A percentile compares a stretch with the other conserved stretches of the same genome.
These are phyloP conservation scores for Pascua guehoae DNA, from an alignment of 1,284 basidiomycete genomes.

Conservation along the genomic window DNA sequence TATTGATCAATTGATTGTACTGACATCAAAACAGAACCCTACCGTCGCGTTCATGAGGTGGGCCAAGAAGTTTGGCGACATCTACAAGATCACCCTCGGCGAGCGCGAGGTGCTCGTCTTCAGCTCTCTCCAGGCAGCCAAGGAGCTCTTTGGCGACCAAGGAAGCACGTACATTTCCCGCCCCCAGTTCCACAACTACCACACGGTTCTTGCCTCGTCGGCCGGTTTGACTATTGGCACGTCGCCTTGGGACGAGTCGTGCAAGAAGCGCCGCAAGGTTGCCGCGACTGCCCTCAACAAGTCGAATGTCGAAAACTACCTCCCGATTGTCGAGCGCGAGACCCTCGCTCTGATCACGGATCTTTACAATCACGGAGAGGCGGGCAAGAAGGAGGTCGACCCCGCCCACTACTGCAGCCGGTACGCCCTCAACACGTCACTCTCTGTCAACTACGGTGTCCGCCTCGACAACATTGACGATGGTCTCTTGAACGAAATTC, in stretches of 20 bases:
- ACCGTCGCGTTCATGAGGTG: slow-evolving; percentile 2
- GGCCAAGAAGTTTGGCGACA: slow-evolving; percentile 18
- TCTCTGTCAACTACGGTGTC: slow-evolving; percentile 18
- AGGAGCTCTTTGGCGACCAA: slow-evolving; percentile 20
- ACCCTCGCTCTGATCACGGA: slow-evolving; percentile 18
- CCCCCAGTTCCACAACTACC: slow-evolving; percentile 20
- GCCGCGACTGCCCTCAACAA: slow-evolving; percentile 20
- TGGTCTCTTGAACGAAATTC: slow-evolving; percentile 15
- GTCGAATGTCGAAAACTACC: slow-evolving; percentile 13
- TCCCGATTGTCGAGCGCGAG: slow-evolving; percentile 21
- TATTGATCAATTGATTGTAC: no score
- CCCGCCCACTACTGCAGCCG: slow-evolving; percentile 14
- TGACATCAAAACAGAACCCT: no score
- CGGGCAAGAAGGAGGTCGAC: slow-evolving; percentile 13
- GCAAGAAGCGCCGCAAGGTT: slow-evolving; percentile 19
- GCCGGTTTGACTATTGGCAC: slow-evolving; percentile 20
- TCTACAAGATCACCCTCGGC: slow-evolving; percentile 23
- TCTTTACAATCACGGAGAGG: slow-evolving; percentile 13
- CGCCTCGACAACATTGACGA: slow-evolving; percentile 14
- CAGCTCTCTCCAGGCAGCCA: slow-evolving; percentile 17
- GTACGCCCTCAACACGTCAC: slow-evolving; percentile 19
- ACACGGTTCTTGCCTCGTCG: slow-evolving; percentile 13
- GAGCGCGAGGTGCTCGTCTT: slow-evolving; percentile 21
- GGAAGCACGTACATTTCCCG: slow-evolving; percentile 18
- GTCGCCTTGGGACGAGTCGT: slow-evolving; percentile 21